Percentiles rank a stretch among this genome's conserved stretches.
Conservation (phyloP, 164 flowering plant genomes). For the Nelumbo lutea region DNA sequence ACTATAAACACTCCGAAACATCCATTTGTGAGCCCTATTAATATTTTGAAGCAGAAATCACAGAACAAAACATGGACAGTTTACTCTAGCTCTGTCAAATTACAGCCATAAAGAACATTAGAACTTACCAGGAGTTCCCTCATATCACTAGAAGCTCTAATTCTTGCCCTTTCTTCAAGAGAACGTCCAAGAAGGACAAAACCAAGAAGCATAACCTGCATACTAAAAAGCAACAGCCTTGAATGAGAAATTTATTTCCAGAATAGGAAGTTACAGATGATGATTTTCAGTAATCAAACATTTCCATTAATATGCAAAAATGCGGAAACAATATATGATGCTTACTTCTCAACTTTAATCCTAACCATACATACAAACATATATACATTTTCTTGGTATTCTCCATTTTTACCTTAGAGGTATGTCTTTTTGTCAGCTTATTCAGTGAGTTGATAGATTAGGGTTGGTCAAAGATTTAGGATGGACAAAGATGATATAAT, state of each 20-base stretch:
- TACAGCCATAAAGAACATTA: neutral
- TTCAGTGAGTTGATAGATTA: no score
- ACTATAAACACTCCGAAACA: neutral
- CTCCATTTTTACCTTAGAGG: no score
- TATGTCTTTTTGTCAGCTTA: no score
- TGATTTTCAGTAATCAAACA: neutral
- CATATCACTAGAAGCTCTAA: slow-evolving; percentile 94
- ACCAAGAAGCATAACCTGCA: slow-evolving; percentile 99
- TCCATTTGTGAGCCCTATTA: no score
- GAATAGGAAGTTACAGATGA: neutral
- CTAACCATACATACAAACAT: no score
- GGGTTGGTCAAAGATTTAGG: no score
- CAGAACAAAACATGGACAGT: neutral
- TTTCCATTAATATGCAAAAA: neutral
- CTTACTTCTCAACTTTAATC: no score
- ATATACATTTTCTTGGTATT: no score
- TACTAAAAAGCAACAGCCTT: slow-evolving; percentile 45
- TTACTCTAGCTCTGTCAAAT: neutral
- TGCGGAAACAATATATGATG: no score
- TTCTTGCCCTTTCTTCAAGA: slow-evolving; percentile 85
- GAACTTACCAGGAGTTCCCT: slow-evolving; percentile 85
- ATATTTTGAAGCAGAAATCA: neutral
- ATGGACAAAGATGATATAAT: no score
- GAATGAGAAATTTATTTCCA: slow-evolving; percentile 24
- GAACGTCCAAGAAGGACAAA: slow-evolving; percentile 96